phyloP scores from a whole-genome alignment of 208 protist genomes.

The Trypanosomatidae sp. region DNA sequence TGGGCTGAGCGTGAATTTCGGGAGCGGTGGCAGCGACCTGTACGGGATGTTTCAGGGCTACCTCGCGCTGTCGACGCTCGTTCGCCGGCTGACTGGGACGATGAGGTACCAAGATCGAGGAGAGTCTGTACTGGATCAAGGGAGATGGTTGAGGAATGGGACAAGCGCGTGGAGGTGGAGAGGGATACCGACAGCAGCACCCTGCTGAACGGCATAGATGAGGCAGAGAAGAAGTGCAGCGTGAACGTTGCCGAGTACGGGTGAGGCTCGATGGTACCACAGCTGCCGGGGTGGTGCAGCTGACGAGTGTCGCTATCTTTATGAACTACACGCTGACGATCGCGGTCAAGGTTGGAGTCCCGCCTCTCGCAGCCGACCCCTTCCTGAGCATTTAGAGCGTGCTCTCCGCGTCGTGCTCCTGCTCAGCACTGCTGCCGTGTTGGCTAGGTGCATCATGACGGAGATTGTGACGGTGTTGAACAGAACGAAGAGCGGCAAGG shows the following conservation, averaged over 20 bases:
- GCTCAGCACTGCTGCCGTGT: slow-evolving; percentile 43
- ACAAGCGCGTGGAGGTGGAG: neutral
- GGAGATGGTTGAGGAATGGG: neutral
- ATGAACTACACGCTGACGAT: slow-evolving; percentile 88
- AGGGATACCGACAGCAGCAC: slow-evolving; percentile 22
- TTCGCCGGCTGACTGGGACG: slow-evolving; percentile 24
- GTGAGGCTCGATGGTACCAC: slow-evolving; percentile 40
- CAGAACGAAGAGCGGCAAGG: slow-evolving; percentile 35
- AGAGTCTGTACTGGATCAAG: slow-evolving; percentile 15
- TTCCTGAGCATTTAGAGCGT: slow-evolving; percentile 82
- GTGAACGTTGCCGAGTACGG: slow-evolving; percentile 36
- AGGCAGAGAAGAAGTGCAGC: slow-evolving; percentile 18
- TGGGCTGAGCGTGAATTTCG: slow-evolving; percentile 44
- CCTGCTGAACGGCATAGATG: slow-evolving; percentile 16
- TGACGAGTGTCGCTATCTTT: slow-evolving; percentile 84
- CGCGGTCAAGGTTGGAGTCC: slow-evolving; percentile 55
- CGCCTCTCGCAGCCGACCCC: slow-evolving; percentile 66
- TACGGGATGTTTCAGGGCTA: slow-evolving; percentile 43
- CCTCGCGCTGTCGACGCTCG: slow-evolving; percentile 60
- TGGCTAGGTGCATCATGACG: slow-evolving; percentile 56
- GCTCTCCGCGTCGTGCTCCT: slow-evolving; percentile 79
- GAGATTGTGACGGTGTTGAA: slow-evolving; percentile 72
- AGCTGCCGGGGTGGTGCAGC: slow-evolving; percentile 57
- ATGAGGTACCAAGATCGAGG: slow-evolving; percentile 3
- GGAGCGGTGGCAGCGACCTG: slow-evolving; percentile 27